Percentiles rank a stretch among this genome's conserved stretches.
These are phyloP conservation scores for Cercospora berteroae DNA, from an alignment of 2,329 filamentous ascomycete genomes.

Conservation along the genomic window DNA sequence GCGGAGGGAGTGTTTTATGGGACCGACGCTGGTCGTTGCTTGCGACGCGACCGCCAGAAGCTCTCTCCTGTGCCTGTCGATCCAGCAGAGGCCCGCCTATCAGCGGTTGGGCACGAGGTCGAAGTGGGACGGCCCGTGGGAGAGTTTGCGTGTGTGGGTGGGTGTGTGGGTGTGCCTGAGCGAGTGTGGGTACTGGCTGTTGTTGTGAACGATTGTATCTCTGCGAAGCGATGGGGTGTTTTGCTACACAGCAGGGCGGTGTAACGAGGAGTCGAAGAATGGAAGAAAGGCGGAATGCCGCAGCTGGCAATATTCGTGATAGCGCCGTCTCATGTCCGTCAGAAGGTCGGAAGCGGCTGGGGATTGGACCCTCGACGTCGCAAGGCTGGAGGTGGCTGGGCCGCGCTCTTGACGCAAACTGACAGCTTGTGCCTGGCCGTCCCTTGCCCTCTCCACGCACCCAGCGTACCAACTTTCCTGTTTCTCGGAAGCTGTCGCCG, in stretches of 20 bases:
- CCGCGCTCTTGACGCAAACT: not conserved
- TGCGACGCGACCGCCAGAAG: not conserved
- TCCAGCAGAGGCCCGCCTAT: slow-evolving; percentile 4
- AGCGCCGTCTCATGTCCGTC: not conserved
- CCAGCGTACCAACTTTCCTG: not conserved
- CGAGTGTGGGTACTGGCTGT: not conserved
- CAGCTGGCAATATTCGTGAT: not conserved
- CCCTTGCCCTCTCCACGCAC: not conserved
- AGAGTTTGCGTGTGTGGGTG: not conserved
- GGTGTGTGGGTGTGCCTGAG: not conserved
- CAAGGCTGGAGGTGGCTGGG: not conserved
- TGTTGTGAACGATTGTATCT: not conserved
- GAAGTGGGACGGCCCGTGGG: not conserved
- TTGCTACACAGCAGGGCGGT: not conserved
- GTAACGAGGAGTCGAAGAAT: not conserved
- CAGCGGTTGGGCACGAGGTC: not conserved
- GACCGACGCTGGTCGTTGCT: slow-evolving; percentile 2
- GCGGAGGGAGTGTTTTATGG: not conserved
- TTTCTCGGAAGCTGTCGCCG: not conserved
- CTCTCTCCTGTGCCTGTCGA: not conserved
- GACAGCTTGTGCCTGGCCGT: not conserved
- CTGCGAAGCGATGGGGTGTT: not conserved
- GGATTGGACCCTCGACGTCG: not conserved
- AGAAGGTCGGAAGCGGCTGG: not conserved
- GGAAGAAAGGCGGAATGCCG: not conserved